Conservation (phyloP, 257 asterid species). For the Nyctanthes arbortristis region DNA sequence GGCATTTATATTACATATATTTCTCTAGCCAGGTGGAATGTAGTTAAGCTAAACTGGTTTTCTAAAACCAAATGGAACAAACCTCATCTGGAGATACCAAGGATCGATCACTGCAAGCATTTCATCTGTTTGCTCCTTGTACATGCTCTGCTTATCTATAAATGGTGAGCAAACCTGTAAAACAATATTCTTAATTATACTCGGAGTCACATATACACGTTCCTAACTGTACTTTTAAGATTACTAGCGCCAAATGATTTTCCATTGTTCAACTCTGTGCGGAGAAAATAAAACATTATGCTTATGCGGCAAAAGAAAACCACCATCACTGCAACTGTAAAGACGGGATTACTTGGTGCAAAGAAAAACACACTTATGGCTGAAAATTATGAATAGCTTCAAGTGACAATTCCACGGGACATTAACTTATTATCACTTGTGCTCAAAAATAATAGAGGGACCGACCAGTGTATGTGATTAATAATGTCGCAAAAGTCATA, state of each 20-base stretch:
- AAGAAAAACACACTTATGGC: too few species aligned
- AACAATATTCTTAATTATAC: too few species aligned
- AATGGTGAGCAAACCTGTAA: slow-evolving; percentile 24
- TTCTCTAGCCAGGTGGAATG: slow-evolving; percentile 20
- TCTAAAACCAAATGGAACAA: slow-evolving; percentile 14
- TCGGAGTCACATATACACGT: too few species aligned
- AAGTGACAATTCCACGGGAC: background rate
- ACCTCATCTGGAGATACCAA: slow-evolving; percentile 24
- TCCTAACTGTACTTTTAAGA: too few species aligned
- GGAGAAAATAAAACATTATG: too few species aligned
- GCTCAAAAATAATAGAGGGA: background rate
- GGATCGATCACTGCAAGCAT: too few species aligned
- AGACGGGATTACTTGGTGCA: too few species aligned
- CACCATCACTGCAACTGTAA: too few species aligned
- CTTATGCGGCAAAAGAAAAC: too few species aligned
- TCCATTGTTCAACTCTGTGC: too few species aligned
- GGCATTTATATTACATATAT: slow-evolving; percentile 22
- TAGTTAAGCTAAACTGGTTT: slow-evolving; percentile 16
- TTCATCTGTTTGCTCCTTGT: slow-evolving; percentile 18
- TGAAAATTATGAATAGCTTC: background rate
- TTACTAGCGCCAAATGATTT: too few species aligned
- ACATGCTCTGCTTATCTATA: slow-evolving; percentile 27
- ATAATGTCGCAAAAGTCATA: background rate
- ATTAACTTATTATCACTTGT: background rate
- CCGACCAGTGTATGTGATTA: background rate